Percentiles rank a stretch among this genome's conserved stretches.
Conservation (phyloP, 2,329 filamentous ascomycete species). For the Aspergillus latus region DNA sequence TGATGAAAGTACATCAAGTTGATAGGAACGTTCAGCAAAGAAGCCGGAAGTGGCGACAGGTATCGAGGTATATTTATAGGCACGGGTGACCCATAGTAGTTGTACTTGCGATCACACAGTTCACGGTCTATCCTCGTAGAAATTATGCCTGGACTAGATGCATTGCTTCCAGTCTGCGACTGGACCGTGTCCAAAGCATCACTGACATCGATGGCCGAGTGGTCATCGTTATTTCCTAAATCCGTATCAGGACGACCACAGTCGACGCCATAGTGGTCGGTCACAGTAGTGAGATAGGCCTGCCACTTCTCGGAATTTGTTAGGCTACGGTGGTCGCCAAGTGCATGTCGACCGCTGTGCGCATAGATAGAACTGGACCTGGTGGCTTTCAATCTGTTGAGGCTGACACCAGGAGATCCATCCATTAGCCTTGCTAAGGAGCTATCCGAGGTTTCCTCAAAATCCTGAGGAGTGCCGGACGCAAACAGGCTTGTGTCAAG, state of each 20-base stretch:
- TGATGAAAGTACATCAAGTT: constrained; percentile 74
- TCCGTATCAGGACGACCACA: constrained; percentile 69
- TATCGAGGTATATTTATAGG: constrained; percentile 61
- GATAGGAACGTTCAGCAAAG: constrained; percentile 70
- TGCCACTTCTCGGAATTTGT: constrained; percentile 30
- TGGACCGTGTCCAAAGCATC: constrained; percentile 40
- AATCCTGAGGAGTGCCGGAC: constrained; percentile 1
- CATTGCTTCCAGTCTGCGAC: constrained; percentile 14
- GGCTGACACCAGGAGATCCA: constrained; percentile 1
- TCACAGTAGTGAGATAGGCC: constrained; percentile 34
- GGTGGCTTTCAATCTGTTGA: neutral
- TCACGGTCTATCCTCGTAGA: constrained; percentile 4
- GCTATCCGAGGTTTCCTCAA: constrained; percentile 12
- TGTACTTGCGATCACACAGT: constrained; percentile 57
- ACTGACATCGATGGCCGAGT: constrained; percentile 59
- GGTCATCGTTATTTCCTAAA: constrained; percentile 69
- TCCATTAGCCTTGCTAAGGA: constrained; percentile 17
- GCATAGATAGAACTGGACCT: neutral
- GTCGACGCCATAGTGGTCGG: constrained; percentile 65
- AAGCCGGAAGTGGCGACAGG: constrained; percentile 56
- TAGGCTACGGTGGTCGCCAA: constrained; percentile 32
- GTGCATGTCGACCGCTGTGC: neutral
- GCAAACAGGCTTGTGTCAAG: constrained; percentile 12
- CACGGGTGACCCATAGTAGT: constrained; percentile 71
- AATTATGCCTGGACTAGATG: constrained; percentile 4